phyloP scores from a whole-genome alignment of 306 rosid genomes.

The Vigna nakashimae region DNA sequence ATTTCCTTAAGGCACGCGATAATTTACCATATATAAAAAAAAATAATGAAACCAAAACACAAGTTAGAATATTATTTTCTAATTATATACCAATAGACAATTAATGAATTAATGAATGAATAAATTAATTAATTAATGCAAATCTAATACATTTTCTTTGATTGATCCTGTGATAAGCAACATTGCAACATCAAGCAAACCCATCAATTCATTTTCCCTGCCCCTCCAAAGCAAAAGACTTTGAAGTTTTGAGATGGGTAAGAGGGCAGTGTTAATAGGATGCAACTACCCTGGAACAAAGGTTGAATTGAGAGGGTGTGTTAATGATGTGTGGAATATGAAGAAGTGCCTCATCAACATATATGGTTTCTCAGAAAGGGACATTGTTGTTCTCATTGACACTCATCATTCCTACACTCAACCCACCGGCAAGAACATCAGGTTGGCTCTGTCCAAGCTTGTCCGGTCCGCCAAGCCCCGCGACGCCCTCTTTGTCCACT shows the following conservation, averaged over 20 bases:
- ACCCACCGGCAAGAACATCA: constrained; percentile 78
- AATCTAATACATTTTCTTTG: background rate
- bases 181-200: background rate
- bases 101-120: background rate
- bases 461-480: constrained; percentile 59
- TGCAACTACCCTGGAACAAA: constrained; percentile 81
- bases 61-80: background rate
- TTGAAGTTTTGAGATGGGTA: constrained; percentile 52
- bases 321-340: constrained; percentile 79
- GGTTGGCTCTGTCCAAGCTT: constrained; percentile 55
- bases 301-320: constrained; percentile 79
- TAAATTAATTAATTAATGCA: background rate
- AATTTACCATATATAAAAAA: too few species aligned
- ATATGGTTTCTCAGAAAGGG: constrained; percentile 60
- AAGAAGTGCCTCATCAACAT: constrained; percentile 56
- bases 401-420: constrained; percentile 49
- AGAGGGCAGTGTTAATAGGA: constrained; percentile 82
- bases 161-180: background rate
- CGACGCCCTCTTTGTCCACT: constrained; percentile 71
- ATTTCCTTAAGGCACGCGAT: too few species aligned
- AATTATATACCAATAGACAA: background rate
- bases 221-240: background rate
- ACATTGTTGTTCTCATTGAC: constrained; percentile 51
- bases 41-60: background rate
- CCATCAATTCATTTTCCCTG: background rate